These are phyloP conservation scores for Poa annua DNA, from an alignment of 176 grass and related monocot genomes.

Conservation along the genomic window DNA sequence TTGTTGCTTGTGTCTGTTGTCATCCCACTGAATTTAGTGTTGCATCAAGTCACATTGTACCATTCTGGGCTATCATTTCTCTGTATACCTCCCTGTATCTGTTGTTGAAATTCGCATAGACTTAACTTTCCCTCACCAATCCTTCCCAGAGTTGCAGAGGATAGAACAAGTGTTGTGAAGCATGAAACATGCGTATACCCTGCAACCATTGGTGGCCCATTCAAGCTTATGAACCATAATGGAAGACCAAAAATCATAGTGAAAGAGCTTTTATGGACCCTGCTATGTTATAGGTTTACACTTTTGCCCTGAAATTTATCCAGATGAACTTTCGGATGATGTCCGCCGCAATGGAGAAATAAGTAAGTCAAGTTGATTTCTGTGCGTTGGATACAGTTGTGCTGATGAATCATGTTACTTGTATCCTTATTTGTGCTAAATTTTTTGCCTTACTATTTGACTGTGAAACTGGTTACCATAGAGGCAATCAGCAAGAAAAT, in stretches of 20 bases:
- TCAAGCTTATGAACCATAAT: slow-evolving; percentile 67
- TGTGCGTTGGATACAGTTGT: slow-evolving; percentile 18
- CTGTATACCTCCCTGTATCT: neutral
- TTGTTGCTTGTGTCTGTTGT: too few species aligned
- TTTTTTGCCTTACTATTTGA: too few species aligned
- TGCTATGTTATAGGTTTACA: slow-evolving; percentile 81
- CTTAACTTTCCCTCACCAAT: neutral
- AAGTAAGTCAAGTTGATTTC: slow-evolving; percentile 43
- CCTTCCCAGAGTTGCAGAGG: slow-evolving; percentile 50
- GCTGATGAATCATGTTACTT: neutral
- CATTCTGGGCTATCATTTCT: neutral
- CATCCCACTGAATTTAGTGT: too few species aligned
- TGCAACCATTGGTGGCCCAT: too few species aligned
- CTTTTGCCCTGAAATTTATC: slow-evolving; percentile 84
- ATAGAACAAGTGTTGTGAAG: slow-evolving; percentile 57
- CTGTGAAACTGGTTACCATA: too few species aligned
- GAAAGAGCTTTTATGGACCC: slow-evolving; percentile 76
- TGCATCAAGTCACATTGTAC: too few species aligned
- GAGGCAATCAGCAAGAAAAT: too few species aligned
- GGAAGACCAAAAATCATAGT: slow-evolving; percentile 43
- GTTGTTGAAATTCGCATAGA: neutral
- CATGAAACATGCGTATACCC: slow-evolving; percentile 52
- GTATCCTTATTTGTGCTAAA: too few species aligned
- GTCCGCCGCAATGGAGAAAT: slow-evolving; percentile 73
- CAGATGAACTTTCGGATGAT: slow-evolving; percentile 78